Conservation (phyloP, 1,139 yeast species). For the Saccharomyces hybrid region DNA sequence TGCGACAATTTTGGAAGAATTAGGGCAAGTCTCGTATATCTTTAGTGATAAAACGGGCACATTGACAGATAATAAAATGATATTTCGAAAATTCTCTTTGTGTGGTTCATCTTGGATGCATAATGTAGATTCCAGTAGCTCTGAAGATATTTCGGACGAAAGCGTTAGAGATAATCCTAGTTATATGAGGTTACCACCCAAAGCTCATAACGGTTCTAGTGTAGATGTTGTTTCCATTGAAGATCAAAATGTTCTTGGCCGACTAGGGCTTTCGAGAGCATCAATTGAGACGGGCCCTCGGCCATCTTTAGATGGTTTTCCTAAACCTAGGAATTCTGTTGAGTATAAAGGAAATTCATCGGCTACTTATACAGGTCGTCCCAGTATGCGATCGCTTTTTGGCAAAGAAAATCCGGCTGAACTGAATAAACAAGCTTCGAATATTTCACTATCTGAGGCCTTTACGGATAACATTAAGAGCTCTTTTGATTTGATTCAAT, state of each 20-base stretch:
- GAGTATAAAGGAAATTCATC: slow-evolving; percentile 36
- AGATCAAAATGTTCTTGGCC: slow-evolving; percentile 11
- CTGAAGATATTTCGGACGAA: slow-evolving; percentile 3
- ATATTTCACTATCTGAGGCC: background rate
- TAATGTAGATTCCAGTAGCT: slow-evolving; percentile 42
- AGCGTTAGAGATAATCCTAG: slow-evolving; percentile 6
- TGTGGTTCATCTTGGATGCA: slow-evolving; percentile 90
- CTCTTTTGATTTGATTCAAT: slow-evolving; percentile 56
- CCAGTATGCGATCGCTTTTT: slow-evolving; percentile 42
- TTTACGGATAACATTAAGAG: slow-evolving; percentile 34
- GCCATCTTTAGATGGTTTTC: background rate
- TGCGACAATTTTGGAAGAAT: slow-evolving; percentile 88
- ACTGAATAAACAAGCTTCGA: slow-evolving; percentile 38
- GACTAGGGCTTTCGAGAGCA: slow-evolving; percentile 7
- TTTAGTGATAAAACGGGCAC: slow-evolving; percentile 98
- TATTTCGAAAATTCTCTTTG: slow-evolving; percentile 73
- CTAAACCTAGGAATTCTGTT: slow-evolving; percentile 27
- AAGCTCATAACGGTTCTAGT: slow-evolving; percentile 9
- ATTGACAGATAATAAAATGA: slow-evolving; percentile 82
- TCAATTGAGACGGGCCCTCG: slow-evolving; percentile 1
- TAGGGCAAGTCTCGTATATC: slow-evolving; percentile 92
- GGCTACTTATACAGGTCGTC: slow-evolving; percentile 41
- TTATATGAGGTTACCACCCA: slow-evolving; percentile 4
- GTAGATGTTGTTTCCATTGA: slow-evolving; percentile 20
- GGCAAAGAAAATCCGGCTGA: slow-evolving; percentile 16